These are phyloP conservation scores for Jimgerdemannia flammicorona DNA, from an alignment of 192 early-diverging fungal species.

Conservation along the genomic window DNA sequence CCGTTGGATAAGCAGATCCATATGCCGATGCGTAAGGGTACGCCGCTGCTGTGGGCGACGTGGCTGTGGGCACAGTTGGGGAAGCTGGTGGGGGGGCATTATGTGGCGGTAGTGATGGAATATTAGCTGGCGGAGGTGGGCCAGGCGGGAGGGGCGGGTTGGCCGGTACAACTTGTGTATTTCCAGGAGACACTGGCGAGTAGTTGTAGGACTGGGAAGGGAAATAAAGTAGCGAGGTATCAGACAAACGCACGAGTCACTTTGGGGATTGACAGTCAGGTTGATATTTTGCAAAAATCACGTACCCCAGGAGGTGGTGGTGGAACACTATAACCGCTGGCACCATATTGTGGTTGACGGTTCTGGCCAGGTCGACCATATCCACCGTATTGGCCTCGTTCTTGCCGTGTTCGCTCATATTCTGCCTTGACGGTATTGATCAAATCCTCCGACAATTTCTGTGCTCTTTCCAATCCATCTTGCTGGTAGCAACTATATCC, in stretches of 20 bases:
- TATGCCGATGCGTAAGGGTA: conserved; percentile 15
- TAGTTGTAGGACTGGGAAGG: conserved; percentile 27
- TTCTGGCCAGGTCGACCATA: conserved; percentile 13
- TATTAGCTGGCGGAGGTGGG: conserved; percentile 11
- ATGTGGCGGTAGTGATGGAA: not conserved
- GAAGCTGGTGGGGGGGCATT: conserved; percentile 9
- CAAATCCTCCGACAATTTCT: conserved; percentile 67
- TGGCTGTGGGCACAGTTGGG: conserved; percentile 15
- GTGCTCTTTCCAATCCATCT: conserved; percentile 66
- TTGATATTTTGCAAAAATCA: conserved; percentile 11
- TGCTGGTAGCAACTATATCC: conserved; percentile 53
- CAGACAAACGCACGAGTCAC: not conserved
- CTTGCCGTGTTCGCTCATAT: conserved; percentile 46
- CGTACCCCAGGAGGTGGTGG: conserved; percentile 19
- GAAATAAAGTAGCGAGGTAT: conserved; percentile 17
- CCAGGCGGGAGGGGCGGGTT: conserved; percentile 14
- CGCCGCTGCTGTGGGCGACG: conserved; percentile 20
- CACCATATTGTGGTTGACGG: conserved; percentile 20
- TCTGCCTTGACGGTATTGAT: conserved; percentile 76
- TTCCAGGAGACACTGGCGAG: conserved; percentile 15
- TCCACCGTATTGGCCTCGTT: conserved; percentile 26
- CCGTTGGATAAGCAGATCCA: not conserved
- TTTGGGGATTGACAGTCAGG: conserved; percentile 1
- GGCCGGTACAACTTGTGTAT: conserved; percentile 15
- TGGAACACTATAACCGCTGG: conserved; percentile 22